Base-by-base conservation (phyloP, 116 monocot species). In the Zostera marina region DNA sequence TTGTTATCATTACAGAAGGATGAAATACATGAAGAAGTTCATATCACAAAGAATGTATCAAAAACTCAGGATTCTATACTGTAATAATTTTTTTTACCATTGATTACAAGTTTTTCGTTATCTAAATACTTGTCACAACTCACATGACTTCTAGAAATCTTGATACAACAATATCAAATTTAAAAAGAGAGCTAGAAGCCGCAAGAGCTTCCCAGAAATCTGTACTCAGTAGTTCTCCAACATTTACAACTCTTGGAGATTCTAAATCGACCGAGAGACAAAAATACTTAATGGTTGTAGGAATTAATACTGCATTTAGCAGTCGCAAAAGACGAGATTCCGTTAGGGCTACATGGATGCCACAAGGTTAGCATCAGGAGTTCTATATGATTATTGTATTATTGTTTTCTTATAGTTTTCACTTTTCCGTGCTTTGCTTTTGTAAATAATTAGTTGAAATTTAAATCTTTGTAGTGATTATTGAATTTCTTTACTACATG, bases 231-330 rank as follows among this genome's bases (percentile, higher is more conserved):
- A 83, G 86, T 14, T 78, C 91, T 42, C 98, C 86, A 16, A 44
- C 69, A 20, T 75, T 81, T 23, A 83, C 71, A 9, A 71, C 55
- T 51, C 19, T 67, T 17, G 66, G 52, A 20, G 22, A 49, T 49
- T 49, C 64, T 38, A 73, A 79, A 73, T 56, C 65, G 2, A 54
- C 39, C 25, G 64, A 59, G 51, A 72, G 61, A 61, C 66, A 43
- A 56, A 99, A 81, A 69, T 91, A 76, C 64, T 58, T 99, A 40
- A 87, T 99, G 91, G 99, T 99, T 59, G 69, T 99, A 23, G 99
- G 99, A 64, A 81, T 99, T 15, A 99, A 99, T 56, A 99, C 99
- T 63, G 99, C 99, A 39, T 91, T 99, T 73, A 99, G 91, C 69
- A 99, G 99, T 59, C 91, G 91, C 26, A 91, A 87, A 56, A 54